Percentiles rank a stretch among this genome's conserved stretches.
Conservation (phyloP, 2,329 filamentous ascomycete species). For the Paecilomyces sp. region DNA sequence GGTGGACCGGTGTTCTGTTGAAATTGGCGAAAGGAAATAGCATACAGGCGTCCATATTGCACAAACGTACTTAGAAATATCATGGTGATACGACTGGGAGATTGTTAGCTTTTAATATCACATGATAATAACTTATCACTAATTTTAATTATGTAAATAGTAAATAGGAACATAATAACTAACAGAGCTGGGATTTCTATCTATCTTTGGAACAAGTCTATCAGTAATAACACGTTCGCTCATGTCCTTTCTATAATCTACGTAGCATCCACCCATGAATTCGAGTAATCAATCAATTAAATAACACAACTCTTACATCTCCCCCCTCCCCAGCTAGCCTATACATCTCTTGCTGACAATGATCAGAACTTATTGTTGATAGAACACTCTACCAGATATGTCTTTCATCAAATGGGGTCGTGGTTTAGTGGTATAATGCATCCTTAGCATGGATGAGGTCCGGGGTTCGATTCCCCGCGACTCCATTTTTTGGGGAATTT, state of each 20-base stretch:
- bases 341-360: no score
- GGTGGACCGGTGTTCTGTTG: neutral
- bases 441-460: conserved; percentile 37
- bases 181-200: no score
- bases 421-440: conserved; percentile 37
- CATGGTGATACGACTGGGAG: neutral
- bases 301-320: no score
- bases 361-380: no score
- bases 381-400: neutral
- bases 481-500: conserved; percentile 18
- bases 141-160: no score
- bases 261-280: no score
- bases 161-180: no score
- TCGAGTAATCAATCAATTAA: no score
- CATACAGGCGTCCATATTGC: neutral
- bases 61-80: neutral
- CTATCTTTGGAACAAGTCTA: no score
- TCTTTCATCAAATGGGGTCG: conserved; percentile 1
- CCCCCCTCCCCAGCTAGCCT: no score
- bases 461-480: conserved; percentile 37
- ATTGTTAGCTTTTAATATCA: neutral
- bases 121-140: neutral
- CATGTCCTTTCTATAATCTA: no score
- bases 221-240: no score
- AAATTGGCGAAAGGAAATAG: neutral